Evolutionary conservation across 495 filamentous ascomycete genomes (phyloP).

Genomic region (Aspergillus homomorphus): DNA sequence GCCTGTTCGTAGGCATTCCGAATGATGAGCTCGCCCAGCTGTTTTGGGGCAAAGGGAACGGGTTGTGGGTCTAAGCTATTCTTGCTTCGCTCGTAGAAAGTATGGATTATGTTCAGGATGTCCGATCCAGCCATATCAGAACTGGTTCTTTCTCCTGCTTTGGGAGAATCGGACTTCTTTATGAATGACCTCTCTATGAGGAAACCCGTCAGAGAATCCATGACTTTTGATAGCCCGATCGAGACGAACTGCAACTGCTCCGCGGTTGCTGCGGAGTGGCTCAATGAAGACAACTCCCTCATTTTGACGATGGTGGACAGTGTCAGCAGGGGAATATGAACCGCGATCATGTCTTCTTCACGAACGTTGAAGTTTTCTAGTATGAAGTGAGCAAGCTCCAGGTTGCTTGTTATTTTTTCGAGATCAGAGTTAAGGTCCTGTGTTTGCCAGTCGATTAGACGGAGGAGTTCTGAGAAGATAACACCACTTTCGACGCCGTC

Average conservation of each 20-base stretch:
- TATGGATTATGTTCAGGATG: slow-evolving; percentile 57
- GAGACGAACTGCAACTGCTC: slow-evolving; percentile 26
- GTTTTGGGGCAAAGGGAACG: slow-evolving; percentile 56
- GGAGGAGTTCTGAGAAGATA: slow-evolving; percentile 82
- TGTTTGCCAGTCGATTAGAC: slow-evolving; percentile 36
- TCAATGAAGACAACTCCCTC: slow-evolving; percentile 26
- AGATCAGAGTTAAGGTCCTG: slow-evolving; percentile 35
- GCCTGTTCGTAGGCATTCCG: slow-evolving; percentile 56
- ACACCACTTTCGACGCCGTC: slow-evolving; percentile 92
- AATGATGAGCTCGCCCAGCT: slow-evolving; percentile 58
- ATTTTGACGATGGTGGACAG: slow-evolving; percentile 63
- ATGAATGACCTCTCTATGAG: slow-evolving; percentile 70
- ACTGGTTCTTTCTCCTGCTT: slow-evolving; percentile 10
- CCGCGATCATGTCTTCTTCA: slow-evolving; percentile 90
- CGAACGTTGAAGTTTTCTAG: slow-evolving; percentile 85
- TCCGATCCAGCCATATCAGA: slow-evolving; percentile 34
- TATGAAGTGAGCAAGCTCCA: slow-evolving; percentile 78
- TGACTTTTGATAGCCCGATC: slow-evolving; percentile 28
- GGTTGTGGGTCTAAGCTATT: slow-evolving; percentile 41
- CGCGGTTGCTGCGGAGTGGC: slow-evolving; percentile 1
- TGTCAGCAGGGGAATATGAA: slow-evolving; percentile 76
- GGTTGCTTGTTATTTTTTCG: slow-evolving; percentile 43
- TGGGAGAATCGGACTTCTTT: slow-evolving; percentile 31
- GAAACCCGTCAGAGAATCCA: slow-evolving; percentile 47
- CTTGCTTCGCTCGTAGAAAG: slow-evolving; percentile 58